phyloP scores from a whole-genome alignment of 1,139 yeast species.

The Protomyces gravidus region DNA sequence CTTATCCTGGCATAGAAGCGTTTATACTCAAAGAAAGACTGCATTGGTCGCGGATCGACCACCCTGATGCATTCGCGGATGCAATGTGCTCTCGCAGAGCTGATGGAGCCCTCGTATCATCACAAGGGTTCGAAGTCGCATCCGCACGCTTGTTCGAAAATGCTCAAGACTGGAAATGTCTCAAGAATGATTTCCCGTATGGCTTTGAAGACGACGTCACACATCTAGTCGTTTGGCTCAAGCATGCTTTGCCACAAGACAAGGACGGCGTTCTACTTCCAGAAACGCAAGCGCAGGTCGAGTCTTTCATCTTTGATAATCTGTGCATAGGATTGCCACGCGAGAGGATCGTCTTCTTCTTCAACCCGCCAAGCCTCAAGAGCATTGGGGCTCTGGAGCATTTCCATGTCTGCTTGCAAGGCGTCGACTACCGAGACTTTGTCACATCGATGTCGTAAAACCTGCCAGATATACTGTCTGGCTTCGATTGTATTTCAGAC shows the following conservation, averaged over 20 bases:
- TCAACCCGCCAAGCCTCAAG: constrained; percentile 17
- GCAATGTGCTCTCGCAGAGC: background rate
- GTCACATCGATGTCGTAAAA: background rate
- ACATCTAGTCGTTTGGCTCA: constrained; percentile 46
- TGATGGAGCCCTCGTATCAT: background rate
- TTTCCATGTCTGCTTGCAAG: constrained; percentile 25
- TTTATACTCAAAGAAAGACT: constrained; percentile 39
- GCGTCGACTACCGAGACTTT: background rate
- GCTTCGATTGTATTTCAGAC: too few relatives aligned
- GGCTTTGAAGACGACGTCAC: constrained; percentile 41
- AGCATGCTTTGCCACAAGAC: constrained; percentile 36
- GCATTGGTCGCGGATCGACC: constrained; percentile 36
- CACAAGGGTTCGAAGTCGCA: background rate
- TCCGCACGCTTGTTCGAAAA: constrained; percentile 34
- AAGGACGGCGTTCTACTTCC: constrained; percentile 1
- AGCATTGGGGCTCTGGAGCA: constrained; percentile 26
- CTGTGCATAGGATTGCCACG: constrained; percentile 1
- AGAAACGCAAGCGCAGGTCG: background rate
- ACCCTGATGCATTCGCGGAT: background rate
- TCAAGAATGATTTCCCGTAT: constrained; percentile 45
- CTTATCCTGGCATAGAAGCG: constrained; percentile 39
- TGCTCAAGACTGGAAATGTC: constrained; percentile 40
- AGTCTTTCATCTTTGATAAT: background rate
- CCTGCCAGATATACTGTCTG: too few relatives aligned
- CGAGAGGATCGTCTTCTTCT: constrained; percentile 12